Conservation (phyloP, 306 rosid species). For the Pyrus pyrifolia region DNA sequence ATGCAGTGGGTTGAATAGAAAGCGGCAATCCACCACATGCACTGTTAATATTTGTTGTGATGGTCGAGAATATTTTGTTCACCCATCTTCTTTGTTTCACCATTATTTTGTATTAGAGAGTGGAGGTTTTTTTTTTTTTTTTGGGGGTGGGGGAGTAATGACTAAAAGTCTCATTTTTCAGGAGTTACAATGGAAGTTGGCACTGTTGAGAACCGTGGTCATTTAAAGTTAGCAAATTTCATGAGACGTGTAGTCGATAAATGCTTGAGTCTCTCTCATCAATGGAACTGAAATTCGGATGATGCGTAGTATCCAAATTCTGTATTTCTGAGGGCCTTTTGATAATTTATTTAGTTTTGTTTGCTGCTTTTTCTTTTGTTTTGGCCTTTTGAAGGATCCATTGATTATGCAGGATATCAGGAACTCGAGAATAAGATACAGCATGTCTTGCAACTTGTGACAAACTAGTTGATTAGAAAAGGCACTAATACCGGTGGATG, state of each 20-base stretch:
- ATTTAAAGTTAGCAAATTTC: neutral
- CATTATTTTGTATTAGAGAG: too few relatives aligned
- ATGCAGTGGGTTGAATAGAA: too few relatives aligned
- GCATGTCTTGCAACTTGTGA: constrained; percentile 13
- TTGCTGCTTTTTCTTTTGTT: neutral
- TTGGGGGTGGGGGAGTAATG: too few relatives aligned
- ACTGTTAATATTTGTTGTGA: too few relatives aligned
- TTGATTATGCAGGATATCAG: constrained; percentile 29
- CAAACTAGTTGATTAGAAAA: constrained; percentile 25
- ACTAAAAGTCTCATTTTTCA: too few relatives aligned
- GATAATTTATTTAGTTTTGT: neutral
- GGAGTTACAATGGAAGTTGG: too few relatives aligned
- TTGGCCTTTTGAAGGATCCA: constrained; percentile 7
- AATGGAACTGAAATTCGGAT: neutral
- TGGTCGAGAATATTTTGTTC: too few relatives aligned
- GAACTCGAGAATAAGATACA: neutral
- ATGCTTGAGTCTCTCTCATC: neutral
- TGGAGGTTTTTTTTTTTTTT: too few relatives aligned
- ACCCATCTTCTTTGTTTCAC: too few relatives aligned
- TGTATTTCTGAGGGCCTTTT: neutral
- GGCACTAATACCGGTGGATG: constrained; percentile 7
- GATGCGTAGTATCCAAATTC: neutral
- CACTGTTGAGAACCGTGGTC: too few relatives aligned
- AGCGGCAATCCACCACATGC: too few relatives aligned
- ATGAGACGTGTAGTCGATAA: neutral